Conservation (phyloP, 805 yeast genomes). For the Saccharomyces mikatae region DNA sequence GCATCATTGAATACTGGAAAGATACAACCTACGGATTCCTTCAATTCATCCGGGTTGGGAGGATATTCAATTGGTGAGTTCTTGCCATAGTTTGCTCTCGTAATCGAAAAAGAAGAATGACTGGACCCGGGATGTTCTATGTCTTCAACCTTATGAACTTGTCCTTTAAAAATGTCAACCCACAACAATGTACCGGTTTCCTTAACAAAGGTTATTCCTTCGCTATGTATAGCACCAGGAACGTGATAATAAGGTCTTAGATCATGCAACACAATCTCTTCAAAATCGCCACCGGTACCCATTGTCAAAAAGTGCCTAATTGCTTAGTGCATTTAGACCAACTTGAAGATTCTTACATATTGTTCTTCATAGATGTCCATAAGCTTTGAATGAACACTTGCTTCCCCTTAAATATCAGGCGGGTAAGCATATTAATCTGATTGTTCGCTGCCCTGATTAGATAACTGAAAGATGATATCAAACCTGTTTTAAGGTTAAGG, state of each 20-base stretch:
- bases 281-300: not conserved
- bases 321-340: not conserved
- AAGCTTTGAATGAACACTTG: not conserved
- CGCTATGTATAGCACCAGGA: slow-evolving; percentile 39
- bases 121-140: slow-evolving; percentile 22
- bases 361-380: not conserved
- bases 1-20: slow-evolving; percentile 43
- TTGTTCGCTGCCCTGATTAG: too few relatives aligned
- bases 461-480: too few relatives aligned
- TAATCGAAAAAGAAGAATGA: slow-evolving; percentile 11
- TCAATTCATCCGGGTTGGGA: slow-evolving; percentile 1
- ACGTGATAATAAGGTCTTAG: slow-evolving; percentile 17
- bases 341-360: not conserved
- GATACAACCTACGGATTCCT: slow-evolving; percentile 59
- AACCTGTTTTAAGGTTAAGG: not conserved
- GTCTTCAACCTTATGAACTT: slow-evolving; percentile 30
- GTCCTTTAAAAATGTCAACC: slow-evolving; percentile 35
- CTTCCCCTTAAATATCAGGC: not conserved
- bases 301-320: not conserved
- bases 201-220: slow-evolving; percentile 58
- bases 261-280: slow-evolving; percentile 5
- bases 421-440: not conserved
- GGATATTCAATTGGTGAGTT: slow-evolving; percentile 9
- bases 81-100: slow-evolving; percentile 30
- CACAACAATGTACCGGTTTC: slow-evolving; percentile 42